Conservation (phyloP, 768 basidiomycete species). For the Lactarius quietus region DNA sequence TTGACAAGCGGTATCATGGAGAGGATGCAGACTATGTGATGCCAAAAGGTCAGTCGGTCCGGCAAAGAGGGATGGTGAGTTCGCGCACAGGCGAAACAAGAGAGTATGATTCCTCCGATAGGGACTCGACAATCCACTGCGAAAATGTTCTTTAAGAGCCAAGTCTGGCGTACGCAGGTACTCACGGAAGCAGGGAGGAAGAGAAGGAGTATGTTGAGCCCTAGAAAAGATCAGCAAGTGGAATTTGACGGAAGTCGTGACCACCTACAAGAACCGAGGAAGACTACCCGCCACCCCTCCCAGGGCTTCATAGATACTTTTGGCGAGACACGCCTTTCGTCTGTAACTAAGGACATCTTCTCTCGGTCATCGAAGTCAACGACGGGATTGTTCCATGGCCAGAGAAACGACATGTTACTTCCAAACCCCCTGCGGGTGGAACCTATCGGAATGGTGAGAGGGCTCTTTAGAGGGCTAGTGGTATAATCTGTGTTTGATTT, state of each 20-base stretch:
- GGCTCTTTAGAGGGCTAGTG: background rate
- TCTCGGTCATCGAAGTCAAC: slow-evolving; percentile 19
- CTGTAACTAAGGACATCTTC: slow-evolving; percentile 20
- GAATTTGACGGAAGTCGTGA: background rate
- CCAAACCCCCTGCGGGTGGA: background rate
- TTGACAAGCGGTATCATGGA: slow-evolving; percentile 78
- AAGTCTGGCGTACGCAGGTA: slow-evolving; percentile 9
- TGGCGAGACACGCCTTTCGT: slow-evolving; percentile 8
- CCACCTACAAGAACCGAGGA: slow-evolving; percentile 52
- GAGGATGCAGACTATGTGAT: slow-evolving; percentile 52
- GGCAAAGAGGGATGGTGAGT: background rate
- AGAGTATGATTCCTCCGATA: slow-evolving; percentile 46
- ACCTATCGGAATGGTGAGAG: background rate
- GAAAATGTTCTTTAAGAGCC: slow-evolving; percentile 5
- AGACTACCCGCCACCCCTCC: slow-evolving; percentile 52
- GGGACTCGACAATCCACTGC: slow-evolving; percentile 55
- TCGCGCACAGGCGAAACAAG: slow-evolving; percentile 61
- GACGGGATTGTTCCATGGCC: slow-evolving; percentile 14
- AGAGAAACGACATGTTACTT: slow-evolving; percentile 7
- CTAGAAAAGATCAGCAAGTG: slow-evolving; percentile 35
- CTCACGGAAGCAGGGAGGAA: slow-evolving; percentile 67
- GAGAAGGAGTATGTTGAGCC: slow-evolving; percentile 66
- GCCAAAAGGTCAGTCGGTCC: background rate
- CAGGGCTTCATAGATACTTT: slow-evolving; percentile 28
- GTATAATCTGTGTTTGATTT: slow-evolving; percentile 16